phyloP scores from a whole-genome alignment of 75 land plant genomes.

The Chamaecyparis obtusa region DNA sequence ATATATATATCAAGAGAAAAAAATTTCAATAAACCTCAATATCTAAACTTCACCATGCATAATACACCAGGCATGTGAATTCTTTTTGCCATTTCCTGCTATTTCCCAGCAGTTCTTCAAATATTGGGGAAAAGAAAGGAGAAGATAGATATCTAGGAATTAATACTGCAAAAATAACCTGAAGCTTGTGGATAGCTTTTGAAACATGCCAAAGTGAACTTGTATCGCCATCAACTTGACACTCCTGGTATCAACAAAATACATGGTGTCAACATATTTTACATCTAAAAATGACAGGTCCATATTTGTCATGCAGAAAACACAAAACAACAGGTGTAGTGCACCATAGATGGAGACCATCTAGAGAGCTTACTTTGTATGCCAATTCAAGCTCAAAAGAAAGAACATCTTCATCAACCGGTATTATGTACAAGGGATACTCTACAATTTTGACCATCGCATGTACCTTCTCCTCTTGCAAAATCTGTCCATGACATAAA shows the following conservation, averaged over 20 bases:
- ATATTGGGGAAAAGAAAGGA: neutral
- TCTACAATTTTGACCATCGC: constrained; percentile 76
- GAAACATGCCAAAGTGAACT: constrained; percentile 91
- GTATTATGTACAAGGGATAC: constrained; percentile 77
- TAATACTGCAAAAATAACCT: constrained; percentile 48
- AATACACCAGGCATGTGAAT: neutral
- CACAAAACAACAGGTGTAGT: neutral
- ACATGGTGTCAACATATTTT: neutral
- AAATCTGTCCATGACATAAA: constrained; percentile 40
- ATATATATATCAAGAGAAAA: neutral
- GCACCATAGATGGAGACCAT: neutral
- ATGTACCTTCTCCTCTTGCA: constrained; percentile 91
- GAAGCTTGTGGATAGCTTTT: constrained; percentile 84
- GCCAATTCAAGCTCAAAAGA: constrained; percentile 91
- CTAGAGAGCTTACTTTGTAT: constrained; percentile 48
- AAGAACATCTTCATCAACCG: constrained; percentile 93
- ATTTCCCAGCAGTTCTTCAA: neutral
- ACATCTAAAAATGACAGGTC: constrained; percentile 14
- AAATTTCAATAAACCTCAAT: neutral
- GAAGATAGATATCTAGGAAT: neutral
- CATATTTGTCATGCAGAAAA: neutral
- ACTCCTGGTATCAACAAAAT: constrained; percentile 52
- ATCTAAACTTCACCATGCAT: neutral
- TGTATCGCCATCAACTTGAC: constrained; percentile 86
- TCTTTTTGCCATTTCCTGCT: neutral